Evolutionary conservation across 83 land plant genomes (phyloP).

Genomic region (Larix sibirica): DNA sequence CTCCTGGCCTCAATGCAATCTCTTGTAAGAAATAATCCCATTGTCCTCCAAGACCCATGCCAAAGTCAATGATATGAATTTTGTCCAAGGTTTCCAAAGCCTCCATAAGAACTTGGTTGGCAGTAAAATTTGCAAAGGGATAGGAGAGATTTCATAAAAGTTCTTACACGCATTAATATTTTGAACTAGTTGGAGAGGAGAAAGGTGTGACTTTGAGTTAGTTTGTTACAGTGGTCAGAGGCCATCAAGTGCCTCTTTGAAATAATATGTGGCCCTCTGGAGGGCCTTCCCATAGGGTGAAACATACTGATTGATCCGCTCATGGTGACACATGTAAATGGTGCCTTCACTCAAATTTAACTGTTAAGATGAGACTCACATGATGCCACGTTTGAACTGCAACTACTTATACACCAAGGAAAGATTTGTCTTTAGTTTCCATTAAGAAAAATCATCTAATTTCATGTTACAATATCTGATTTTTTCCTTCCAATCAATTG

Average conservation of each 20-base stretch:
- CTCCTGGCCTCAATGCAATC: slow-evolving; percentile 27
- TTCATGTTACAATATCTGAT: no score
- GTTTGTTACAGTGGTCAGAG: slow-evolving; percentile 28
- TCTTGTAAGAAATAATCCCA: slow-evolving; percentile 75
- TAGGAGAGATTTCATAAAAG: slow-evolving; percentile 58
- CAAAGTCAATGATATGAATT: slow-evolving; percentile 74
- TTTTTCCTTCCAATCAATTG: no score
- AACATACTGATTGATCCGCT: slow-evolving; percentile 98
- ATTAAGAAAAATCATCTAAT: no score
- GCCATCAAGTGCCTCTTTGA: slow-evolving; percentile 63
- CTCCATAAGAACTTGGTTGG: slow-evolving; percentile 73
- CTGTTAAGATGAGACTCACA: no score
- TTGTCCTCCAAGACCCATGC: slow-evolving; percentile 70
- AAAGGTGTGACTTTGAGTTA: background rate
- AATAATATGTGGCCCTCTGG: slow-evolving; percentile 71
- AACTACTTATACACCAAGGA: no score
- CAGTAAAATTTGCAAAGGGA: slow-evolving; percentile 64
- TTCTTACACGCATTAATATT: slow-evolving; percentile 55
- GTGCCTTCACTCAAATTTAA: no score
- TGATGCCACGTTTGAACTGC: no score
- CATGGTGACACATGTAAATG: no score
- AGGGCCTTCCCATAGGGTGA: slow-evolving; percentile 69
- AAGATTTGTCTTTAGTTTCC: no score
- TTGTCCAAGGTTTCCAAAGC: slow-evolving; percentile 40
- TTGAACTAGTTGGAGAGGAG: no score